Base-by-base conservation (phyloP, 768 basidiomycete genomes). In the Gautieria morchelliformis region DNA sequence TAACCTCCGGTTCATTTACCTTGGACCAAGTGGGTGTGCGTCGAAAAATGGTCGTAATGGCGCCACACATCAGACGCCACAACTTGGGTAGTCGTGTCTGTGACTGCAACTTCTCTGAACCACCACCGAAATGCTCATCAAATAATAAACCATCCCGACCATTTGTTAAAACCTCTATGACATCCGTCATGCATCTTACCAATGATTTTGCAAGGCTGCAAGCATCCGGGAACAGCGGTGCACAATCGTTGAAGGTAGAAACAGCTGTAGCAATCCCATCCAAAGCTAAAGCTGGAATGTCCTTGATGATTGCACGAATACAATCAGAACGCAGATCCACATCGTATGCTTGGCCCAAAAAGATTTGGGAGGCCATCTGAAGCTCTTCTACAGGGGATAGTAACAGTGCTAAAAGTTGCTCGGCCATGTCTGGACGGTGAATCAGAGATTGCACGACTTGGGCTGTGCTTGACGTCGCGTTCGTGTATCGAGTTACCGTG, bases 111-210 rank as follows among this genome's bases (percentile, higher is more conserved):
- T 68, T 68, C 22, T 78, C 75, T 15, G 68, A 62, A 1, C 74
- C 63, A 40, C 70, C 75, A 50, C 86, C 67, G 65, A 85, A 89
- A 15, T 62, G 58, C 5, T 70, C 58, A 37, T 78, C 74, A 63
- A 82, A 82, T 5, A 94, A 71, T 5, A 94, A 72, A 12, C 90
- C 90, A 61, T 83, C 82, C 1, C 79, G 80, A 39, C 73, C 77
- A 9, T 83, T 78, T 65, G 92, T 95, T 1, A 98, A 78, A 5
- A 85, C 85, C 39, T 97, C 93, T 57, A 97, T 80, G 58, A 96
- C 80, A 65, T 99, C 96, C 12, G 91, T 90, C 63, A 97, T 78
- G 69, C 93, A 95, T 3, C 87, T 84, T 17, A 96, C 96, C 22
- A 97, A 80, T 19, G 89, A 85, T 63, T 89, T 89, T 5, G 96